Conservation (phyloP, 176 grass and related monocot species). For the Oryza coarctata region DNA sequence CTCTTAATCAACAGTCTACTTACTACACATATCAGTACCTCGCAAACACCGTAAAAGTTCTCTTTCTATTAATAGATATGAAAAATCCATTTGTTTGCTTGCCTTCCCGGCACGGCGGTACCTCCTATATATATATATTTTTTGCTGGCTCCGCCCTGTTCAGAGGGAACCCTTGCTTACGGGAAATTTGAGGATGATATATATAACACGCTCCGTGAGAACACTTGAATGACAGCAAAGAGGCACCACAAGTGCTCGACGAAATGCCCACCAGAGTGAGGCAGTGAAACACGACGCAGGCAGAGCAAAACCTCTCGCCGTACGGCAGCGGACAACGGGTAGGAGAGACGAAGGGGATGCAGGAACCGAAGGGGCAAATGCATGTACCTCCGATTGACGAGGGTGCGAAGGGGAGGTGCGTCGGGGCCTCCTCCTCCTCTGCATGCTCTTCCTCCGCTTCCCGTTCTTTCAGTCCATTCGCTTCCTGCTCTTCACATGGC, state of each 20-base stretch:
- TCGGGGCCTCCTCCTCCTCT: constrained; percentile 45
- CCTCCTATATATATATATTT: no score
- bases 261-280: not conserved
- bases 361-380: not conserved
- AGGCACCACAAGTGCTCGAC: constrained; percentile 10
- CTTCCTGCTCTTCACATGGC: not conserved
- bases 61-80: no score
- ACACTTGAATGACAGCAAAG: not conserved
- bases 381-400: constrained; percentile 67
- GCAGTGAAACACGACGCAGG: not conserved
- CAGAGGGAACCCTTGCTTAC: not conserved
- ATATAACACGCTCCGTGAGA: not conserved
- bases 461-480: not conserved
- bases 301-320: not conserved
- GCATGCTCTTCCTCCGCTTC: constrained; percentile 10
- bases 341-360: not conserved
- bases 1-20: no score
- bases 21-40: no score
- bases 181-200: no score
- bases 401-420: constrained; percentile 76
- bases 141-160: no score
- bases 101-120: no score
- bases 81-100: no score
- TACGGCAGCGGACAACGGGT: not conserved
- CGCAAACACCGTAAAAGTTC: no score